Evolutionary conservation across 305 asterid species (phyloP).

Genomic region (Fraxinus baroniana): DNA sequence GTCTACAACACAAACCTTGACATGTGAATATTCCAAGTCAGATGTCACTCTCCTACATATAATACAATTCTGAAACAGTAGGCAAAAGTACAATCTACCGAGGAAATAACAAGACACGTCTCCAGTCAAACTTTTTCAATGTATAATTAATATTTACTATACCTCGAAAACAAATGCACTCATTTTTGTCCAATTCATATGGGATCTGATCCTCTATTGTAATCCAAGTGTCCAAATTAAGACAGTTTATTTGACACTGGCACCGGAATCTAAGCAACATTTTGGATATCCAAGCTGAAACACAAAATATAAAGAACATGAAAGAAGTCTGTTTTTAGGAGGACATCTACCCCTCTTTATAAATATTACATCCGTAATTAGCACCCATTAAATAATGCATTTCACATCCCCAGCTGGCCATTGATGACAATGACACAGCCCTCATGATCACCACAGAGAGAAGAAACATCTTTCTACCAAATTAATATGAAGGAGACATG

Average conservation of each 20-base stretch:
- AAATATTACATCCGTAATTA: not conserved
- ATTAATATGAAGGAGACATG: constrained; percentile 16
- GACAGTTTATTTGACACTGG: not conserved
- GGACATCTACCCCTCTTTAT: not conserved
- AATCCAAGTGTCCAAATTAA: not conserved
- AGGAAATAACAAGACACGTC: not conserved
- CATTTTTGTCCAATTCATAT: not conserved
- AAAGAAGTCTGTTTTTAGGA: not conserved
- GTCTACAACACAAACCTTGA: not conserved
- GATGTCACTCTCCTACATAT: not conserved
- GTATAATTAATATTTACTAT: not conserved
- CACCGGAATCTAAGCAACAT: not conserved
- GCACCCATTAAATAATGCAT: not conserved
- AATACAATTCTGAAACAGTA: not conserved
- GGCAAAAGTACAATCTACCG: not conserved
- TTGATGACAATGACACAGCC: not conserved
- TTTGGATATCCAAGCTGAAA: not conserved
- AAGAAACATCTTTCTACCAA: constrained; percentile 21
- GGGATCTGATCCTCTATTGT: not conserved
- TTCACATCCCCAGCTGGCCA: not conserved
- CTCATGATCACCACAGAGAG: constrained; percentile 2
- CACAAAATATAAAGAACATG: not conserved
- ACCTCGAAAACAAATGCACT: not conserved
- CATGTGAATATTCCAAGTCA: not conserved
- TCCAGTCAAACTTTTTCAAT: not conserved